Evolutionary conservation across 2,329 filamentous ascomycete species (phyloP).

Genomic region (Periconia sp.): DNA sequence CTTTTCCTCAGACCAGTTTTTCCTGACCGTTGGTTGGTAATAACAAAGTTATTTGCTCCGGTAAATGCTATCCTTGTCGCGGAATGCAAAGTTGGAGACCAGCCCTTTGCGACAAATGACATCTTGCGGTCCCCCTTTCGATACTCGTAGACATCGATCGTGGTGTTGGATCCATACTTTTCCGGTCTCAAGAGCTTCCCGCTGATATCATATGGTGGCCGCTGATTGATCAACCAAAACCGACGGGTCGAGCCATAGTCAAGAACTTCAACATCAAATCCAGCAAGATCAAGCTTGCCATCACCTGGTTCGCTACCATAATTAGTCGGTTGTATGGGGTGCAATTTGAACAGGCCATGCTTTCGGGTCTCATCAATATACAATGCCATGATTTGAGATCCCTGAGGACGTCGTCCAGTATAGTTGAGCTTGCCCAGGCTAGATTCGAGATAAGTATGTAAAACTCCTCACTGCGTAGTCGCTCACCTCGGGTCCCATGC

Average conservation of each 20-base stretch:
- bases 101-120: conserved; percentile 6
- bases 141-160: conserved; percentile 17
- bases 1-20: conserved; percentile 17
- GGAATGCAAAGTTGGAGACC: conserved; percentile 5
- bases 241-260: conserved; percentile 8
- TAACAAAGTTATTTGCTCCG: conserved; percentile 15
- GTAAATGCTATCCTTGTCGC: conserved; percentile 14
- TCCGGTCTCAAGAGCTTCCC: conserved; percentile 7
- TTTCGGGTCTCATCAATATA: conserved; percentile 16
- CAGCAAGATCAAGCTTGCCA: conserved; percentile 10
- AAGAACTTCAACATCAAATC: conserved; percentile 14
- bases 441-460: neutral
- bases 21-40: conserved; percentile 13
- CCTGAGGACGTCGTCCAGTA: conserved; percentile 9
- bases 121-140: conserved; percentile 9
- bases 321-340: conserved; percentile 10
- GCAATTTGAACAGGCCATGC: conserved; percentile 16
- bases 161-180: conserved; percentile 11
- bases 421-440: conserved; percentile 11
- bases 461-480: neutral
- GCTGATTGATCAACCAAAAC: conserved; percentile 20
- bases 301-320: conserved; percentile 11
- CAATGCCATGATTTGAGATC: conserved; percentile 15
- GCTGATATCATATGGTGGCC: conserved; percentile 10
- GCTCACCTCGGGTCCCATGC: conserved; percentile 16